Base-by-base conservation (phyloP, 2,329 filamentous ascomycete genomes). In the Cladosporium velox region DNA sequence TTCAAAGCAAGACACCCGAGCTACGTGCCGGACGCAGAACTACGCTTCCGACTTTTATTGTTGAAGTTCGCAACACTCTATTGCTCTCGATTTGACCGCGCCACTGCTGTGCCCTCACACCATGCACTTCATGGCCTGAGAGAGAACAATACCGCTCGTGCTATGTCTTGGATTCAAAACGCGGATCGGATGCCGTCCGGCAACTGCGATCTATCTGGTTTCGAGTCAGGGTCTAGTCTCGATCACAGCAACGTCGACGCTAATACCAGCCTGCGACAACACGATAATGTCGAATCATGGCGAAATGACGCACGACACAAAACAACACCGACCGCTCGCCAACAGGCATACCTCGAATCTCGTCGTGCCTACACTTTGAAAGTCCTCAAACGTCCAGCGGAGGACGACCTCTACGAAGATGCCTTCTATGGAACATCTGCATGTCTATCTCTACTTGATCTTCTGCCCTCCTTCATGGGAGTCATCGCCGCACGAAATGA, bases 41-140 rank as follows among this genome's bases (percentile, higher is more conserved):
- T 85, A 7, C 74, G 78, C 24, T 81, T 84, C 59, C 85, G 85
- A 59, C 74, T 83, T 21, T 78, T 79, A 32, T 72, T 87, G 1
- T 73, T 87, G 26, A 77, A 82, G 66, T 79, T 87, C 38, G 73
- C 78, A 11, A 74, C 79, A 2, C 72, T 83, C 3, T 81, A 84
- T 69, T 80, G 79, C 26, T 75, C 79, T 49, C 79, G 80, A 55
- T 72, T 80, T 15, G 77, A 76, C 21, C 76, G 75, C 58, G 74
- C 74, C 30, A 75, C 75, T 18, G 76, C 74, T 1, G 81, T 78
- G 65, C 79, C 80, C 0, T 76, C 76, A 1, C 68, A 72, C 35
- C 70, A 75, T 1, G 77, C 77, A 1, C 71, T 82, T 15, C 66
- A 73, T 59, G 67, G 70, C 5, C 72, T 83, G 3, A 77, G 78